Percentiles rank a stretch among this genome's conserved stretches.
Evolutionary conservation across 2,329 filamentous ascomycete species (phyloP).

Genomic region (Epichloe baconii): DNA sequence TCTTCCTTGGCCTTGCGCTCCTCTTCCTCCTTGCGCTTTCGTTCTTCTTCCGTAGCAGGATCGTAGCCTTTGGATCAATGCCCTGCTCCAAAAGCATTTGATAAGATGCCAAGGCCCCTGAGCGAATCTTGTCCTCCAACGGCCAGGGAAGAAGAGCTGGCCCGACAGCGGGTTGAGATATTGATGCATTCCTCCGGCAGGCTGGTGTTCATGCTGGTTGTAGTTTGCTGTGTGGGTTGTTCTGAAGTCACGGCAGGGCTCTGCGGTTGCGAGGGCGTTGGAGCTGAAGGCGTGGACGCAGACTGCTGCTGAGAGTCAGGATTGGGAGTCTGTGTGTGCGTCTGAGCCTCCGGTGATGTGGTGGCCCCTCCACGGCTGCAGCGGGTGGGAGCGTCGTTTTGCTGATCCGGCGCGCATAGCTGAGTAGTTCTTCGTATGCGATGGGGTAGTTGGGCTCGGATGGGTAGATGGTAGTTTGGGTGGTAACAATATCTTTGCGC

Average conservation of each 20-base stretch:
- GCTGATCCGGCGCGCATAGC: conserved; percentile 67
- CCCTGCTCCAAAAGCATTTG: conserved; percentile 50
- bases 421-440: conserved; percentile 59
- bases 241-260: conserved; percentile 19
- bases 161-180: conserved; percentile 43
- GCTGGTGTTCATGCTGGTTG: conserved; percentile 21
- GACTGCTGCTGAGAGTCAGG: conserved; percentile 18
- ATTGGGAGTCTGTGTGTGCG: conserved; percentile 9
- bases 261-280: conserved; percentile 21
- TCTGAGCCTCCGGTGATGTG: conserved; percentile 15
- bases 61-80: conserved; percentile 48
- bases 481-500: conserved; percentile 57
- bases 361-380: conserved; percentile 28
- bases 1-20: conserved; percentile 34
- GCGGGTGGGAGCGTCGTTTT: conserved; percentile 65
- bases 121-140: conserved; percentile 52
- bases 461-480: conserved; percentile 43
- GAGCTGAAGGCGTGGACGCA: conserved; percentile 19
- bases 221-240: conserved; percentile 21
- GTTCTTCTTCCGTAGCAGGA: conserved; percentile 40
- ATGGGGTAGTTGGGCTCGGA: conserved; percentile 40
- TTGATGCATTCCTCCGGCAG: conserved; percentile 35
- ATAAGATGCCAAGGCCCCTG: conserved; percentile 52
- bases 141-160: conserved; percentile 64
- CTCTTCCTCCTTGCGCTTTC: conserved; percentile 37